A percentile compares a stretch with the other conserved stretches of the same genome.
Evolutionary conservation across 306 rosid genomes (phyloP).

Genomic region (Glycine soja): DNA sequence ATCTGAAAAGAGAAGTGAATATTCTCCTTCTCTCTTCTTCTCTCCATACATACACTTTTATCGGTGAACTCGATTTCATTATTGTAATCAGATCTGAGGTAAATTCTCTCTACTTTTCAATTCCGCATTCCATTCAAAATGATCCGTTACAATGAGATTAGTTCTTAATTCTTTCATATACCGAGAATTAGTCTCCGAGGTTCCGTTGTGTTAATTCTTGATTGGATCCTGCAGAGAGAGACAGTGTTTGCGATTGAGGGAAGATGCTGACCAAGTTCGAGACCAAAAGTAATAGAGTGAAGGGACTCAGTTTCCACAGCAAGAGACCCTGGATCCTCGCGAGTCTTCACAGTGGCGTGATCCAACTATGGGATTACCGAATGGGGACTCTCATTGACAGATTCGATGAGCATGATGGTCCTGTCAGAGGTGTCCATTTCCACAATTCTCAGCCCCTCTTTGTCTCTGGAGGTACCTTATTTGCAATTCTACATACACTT

Average conservation of each 20-base stretch:
- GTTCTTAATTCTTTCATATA: neutral
- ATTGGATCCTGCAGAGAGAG: constrained; percentile 51
- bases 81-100: constrained; percentile 52
- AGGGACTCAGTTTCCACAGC: constrained; percentile 94
- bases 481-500: neutral
- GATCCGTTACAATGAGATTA: constrained; percentile 1
- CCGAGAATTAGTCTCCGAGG: neutral
- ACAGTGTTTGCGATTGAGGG: constrained; percentile 38
- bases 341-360: constrained; percentile 99
- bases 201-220: constrained; percentile 32
- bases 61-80: constrained; percentile 45
- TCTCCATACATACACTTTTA: constrained; percentile 28
- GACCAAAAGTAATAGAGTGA: constrained; percentile 97
- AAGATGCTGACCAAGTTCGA: constrained; percentile 98
- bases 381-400: constrained; percentile 96
- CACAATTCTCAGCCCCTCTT: constrained; percentile 95
- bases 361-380: constrained; percentile 98
- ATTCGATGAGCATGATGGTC: constrained; percentile 98
- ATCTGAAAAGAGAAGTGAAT: constrained; percentile 43
- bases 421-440: constrained; percentile 96
- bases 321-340: constrained; percentile 99
- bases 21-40: constrained; percentile 24
- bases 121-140: neutral
- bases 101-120: constrained; percentile 15
- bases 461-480: constrained; percentile 86